Conservation (phyloP, 768 basidiomycete species). For the Mycena haematopus region DNA sequence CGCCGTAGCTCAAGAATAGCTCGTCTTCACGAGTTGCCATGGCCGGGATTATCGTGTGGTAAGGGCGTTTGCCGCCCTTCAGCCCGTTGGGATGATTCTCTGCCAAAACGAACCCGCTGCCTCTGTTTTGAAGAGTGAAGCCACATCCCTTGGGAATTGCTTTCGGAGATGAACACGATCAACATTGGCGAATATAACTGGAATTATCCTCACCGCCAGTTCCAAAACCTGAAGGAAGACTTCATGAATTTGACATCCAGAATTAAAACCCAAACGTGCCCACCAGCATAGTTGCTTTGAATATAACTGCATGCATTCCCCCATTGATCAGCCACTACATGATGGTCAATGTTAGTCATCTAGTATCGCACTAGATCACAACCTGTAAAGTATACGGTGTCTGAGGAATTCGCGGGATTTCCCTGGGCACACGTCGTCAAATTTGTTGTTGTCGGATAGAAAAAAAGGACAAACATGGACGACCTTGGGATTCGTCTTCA, state of each 20-base stretch:
- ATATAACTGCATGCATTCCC: constrained; percentile 91
- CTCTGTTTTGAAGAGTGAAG: constrained; percentile 96
- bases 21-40: constrained; percentile 81
- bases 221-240: constrained; percentile 72
- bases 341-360: neutral
- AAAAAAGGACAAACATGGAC: constrained; percentile 57
- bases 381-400: constrained; percentile 96
- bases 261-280: constrained; percentile 6
- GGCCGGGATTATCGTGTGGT: constrained; percentile 96
- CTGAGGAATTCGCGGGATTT: constrained; percentile 82
- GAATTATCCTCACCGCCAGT: constrained; percentile 66
- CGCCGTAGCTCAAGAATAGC: constrained; percentile 87
- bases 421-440: constrained; percentile 55
- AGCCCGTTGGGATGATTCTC: constrained; percentile 88
- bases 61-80: constrained; percentile 80
- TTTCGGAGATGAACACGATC: constrained; percentile 33
- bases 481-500: constrained; percentile 67
- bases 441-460: neutral
- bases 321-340: constrained; percentile 79
- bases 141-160: constrained; percentile 95
- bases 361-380: constrained; percentile 5
- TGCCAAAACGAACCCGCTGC: constrained; percentile 79
- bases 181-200: neutral
- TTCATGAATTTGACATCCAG: neutral
- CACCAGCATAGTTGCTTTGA: constrained; percentile 87